Base-by-base conservation (phyloP, 2,329 filamentous ascomycete genomes). In the Ophiostoma piceae region DNA sequence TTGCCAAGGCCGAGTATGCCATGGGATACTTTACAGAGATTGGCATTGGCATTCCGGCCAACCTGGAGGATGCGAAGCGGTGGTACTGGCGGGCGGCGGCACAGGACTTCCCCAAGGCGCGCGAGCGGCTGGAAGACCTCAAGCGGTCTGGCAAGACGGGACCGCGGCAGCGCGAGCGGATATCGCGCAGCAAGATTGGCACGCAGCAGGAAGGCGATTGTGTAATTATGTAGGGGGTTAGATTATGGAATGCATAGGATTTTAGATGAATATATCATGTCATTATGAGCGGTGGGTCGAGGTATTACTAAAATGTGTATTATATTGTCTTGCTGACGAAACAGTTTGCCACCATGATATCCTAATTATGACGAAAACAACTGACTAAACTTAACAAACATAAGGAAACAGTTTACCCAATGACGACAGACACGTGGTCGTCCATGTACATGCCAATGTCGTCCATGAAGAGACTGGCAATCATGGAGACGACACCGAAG, bases 61-160 rank as follows among this genome's bases (percentile, higher is more conserved):
- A 94, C 78, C 76, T 97, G 75, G 95, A 99, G 76, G 95, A 98
- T 80, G 95, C 94, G 29, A 97, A 96, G 84, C 87, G 93, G 75
- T 99, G 95, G 95, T 99, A 99, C 81, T 97, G 94, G 86, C 86
- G 94, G 78, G 94, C 95, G 80, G 95, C 95, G 77, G 94, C 94
- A 71, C 94, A 98, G 82, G 92, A 96, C 76, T 97, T 96, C 77
- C 91, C 92, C 64, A 97, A 97, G 79, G 95, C 95, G 16, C 88
- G 94, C 71, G 93, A 97, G 77, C 87, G 94, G 66, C 86, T 99
- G 5, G 94, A 98, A 77, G 95, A 98, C 74, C 85, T 99, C 69
- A 96, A 96, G 80, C 87, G 88, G 72, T 88, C 89, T 1, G 92
- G 92, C 32, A 88, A 88, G 62, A 91, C 89, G 54, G 84, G 80